Base-by-base conservation (phyloP, 129 eudicot species). In the Solidago caesia region DNA sequence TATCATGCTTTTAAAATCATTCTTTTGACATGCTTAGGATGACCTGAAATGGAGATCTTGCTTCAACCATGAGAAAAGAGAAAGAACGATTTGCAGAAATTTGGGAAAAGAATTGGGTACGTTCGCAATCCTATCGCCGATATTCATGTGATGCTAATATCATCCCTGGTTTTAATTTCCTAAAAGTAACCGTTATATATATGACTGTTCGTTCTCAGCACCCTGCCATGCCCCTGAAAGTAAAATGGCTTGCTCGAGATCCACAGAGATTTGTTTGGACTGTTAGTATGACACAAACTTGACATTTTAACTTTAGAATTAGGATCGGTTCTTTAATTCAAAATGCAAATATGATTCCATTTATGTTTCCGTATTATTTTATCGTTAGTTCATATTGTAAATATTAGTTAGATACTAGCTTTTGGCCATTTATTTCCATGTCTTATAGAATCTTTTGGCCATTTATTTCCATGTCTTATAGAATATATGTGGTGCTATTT, bases 41-140 rank as follows among this genome's bases (percentile, higher is more conserved):
- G 98, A 94, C 80, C 93, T 94, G 44, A 59, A 68, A 61, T 72
- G 77, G 83, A 56, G 68, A 83, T 63, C 96, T 94, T 77, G 96
- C 97, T 69, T 82, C 88, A 27, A 79, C 82, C 48, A 84, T 94
- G 89, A 87, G 85, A 85, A 86, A 80, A 82, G 91, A 90, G 82
- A 84, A 83, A 82, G 77, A 63, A 42, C 87, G 98, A 45, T 92
- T 87, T 57, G 75, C 83, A 16, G 97, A 88, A 74, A 90, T 94
- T 79, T 94, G 98, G 98, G 93, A 88, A 71, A 94, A 82, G 64
- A 94, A 94, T 74, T 94, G 98, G 98, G 98, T 94, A 88, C 55
- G 42, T 11, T 21, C 29, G 57, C 14, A 42, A n/a, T 71, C 64
- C 58, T 46, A 52, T 42, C 13, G 8, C 29, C 26, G 51, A 9